These are phyloP conservation scores for Ustilago hordei DNA, from an alignment of 1,284 basidiomycete species.

Conservation along the genomic window DNA sequence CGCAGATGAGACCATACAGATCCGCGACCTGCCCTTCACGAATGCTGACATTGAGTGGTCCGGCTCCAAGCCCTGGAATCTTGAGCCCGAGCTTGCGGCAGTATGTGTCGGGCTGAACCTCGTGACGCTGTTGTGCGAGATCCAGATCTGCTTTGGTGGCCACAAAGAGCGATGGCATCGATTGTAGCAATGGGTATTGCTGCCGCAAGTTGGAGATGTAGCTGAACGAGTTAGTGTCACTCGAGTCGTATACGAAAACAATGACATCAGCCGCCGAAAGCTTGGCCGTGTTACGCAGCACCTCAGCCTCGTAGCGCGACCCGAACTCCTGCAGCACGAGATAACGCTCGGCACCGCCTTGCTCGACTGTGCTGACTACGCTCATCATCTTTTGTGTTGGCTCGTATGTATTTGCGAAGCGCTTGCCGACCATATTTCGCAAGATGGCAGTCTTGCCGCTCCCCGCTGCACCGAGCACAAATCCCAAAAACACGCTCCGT, in stretches of 20 bases:
- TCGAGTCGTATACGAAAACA: constrained; percentile 95
- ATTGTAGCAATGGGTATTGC: constrained; percentile 89
- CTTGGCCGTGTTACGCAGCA: constrained; percentile 87
- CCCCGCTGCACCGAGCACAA: constrained; percentile 93
- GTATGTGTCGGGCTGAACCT: constrained; percentile 98
- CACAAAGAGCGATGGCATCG: constrained; percentile 95
- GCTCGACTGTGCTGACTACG: constrained; percentile 94
- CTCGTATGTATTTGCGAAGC: constrained; percentile 75
- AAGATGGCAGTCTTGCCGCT: constrained; percentile 92
- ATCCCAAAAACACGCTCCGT: constrained; percentile 74
- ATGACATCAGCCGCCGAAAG: constrained; percentile 92
- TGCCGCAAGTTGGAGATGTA: constrained; percentile 94
- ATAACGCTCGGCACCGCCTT: constrained; percentile 94
- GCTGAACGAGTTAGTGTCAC: constrained; percentile 97
- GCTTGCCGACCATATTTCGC: constrained; percentile 85
- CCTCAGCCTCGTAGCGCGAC: constrained; percentile 83
- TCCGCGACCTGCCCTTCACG: constrained; percentile 87
- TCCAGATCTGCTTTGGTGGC: constrained; percentile 98
- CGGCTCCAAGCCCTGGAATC: constrained; percentile 62
- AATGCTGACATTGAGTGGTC: constrained; percentile 72
- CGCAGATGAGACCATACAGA: constrained; percentile 85
- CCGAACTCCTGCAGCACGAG: constrained; percentile 95
- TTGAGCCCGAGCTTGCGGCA: constrained; percentile 66
- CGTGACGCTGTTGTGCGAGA: constrained; percentile 84
- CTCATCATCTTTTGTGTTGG: constrained; percentile 89